Percentiles rank a stretch among this genome's conserved stretches.
Conservation (phyloP, 805 yeast species). For the Candida piceae region DNA sequence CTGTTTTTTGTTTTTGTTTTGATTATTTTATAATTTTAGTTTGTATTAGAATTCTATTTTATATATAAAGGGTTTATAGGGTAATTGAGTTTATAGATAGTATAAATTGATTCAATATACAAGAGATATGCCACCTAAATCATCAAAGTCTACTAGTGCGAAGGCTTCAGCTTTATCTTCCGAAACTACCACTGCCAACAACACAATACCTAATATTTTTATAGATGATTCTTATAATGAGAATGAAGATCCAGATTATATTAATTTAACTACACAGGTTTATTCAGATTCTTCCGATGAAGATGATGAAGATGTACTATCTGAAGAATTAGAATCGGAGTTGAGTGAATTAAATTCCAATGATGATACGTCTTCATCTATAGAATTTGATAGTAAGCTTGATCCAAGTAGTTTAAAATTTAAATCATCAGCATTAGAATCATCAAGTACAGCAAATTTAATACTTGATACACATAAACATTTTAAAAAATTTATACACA, state of each 20-base stretch:
- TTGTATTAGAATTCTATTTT: no score
- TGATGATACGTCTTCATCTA: conserved; percentile 11
- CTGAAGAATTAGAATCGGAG: conserved; percentile 14
- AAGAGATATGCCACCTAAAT: no score
- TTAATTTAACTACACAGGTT: conserved; percentile 6
- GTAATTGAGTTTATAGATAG: no score
- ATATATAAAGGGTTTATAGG: no score
- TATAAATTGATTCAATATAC: no score
- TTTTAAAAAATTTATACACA: conserved; percentile 33
- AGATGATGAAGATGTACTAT: conserved; percentile 4
- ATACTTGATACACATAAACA: conserved; percentile 24
- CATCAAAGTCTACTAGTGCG: no score
- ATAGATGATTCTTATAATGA: conserved; percentile 23
- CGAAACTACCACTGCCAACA: no score
- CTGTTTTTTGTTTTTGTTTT: no score
- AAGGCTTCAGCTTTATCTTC: no score
- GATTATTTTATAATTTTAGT: no score
- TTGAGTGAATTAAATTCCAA: conserved; percentile 9
- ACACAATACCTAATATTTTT: conserved; percentile 8
- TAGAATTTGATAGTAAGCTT: conserved; percentile 8
- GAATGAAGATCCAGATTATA: conserved; percentile 26
- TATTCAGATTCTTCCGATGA: background rate
- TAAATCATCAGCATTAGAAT: no score
- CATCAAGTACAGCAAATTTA: conserved; percentile 19
- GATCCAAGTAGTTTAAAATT: no score